phyloP scores from a whole-genome alignment of 805 yeast genomes.

The Ogataea thermomethanolica region DNA sequence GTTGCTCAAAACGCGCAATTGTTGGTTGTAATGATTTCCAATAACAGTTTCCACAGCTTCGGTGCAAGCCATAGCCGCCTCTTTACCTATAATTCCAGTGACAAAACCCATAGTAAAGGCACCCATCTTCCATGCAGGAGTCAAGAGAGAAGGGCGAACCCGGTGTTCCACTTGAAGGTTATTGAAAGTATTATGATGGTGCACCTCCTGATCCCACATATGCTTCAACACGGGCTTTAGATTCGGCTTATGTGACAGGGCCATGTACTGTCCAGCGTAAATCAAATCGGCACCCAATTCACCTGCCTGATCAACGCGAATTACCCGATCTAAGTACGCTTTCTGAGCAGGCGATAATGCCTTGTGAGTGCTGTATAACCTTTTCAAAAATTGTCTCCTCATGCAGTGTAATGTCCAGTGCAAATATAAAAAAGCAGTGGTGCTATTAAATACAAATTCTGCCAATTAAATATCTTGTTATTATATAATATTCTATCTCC shows the following conservation, averaged over 20 bases:
- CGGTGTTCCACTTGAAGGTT: conserved; percentile 67
- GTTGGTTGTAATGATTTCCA: conserved; percentile 93
- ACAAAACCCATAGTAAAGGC: conserved; percentile 83
- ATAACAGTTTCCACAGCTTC: conserved; percentile 98
- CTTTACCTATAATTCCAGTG: conserved; percentile 84
- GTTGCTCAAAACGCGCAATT: conserved; percentile 70
- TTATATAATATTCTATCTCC: conserved; percentile 1
- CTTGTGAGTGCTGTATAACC: conserved; percentile 22
- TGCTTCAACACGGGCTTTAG: conserved; percentile 78
- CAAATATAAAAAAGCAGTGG: not conserved
- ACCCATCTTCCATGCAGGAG: conserved; percentile 92
- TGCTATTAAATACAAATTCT: not conserved
- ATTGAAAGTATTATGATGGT: conserved; percentile 85
- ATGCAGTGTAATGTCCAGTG: not conserved
- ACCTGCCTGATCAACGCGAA: conserved; percentile 97
- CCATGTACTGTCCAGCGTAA: conserved; percentile 84
- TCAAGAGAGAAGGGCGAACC: conserved; percentile 85
- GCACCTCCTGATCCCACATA: conserved; percentile 98
- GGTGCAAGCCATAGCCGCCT: conserved; percentile 99
- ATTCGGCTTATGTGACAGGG: conserved; percentile 67
- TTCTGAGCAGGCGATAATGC: conserved; percentile 48
- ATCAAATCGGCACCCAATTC: conserved; percentile 94
- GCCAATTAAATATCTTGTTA: not conserved
- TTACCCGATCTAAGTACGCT: conserved; percentile 67
- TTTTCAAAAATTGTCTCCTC: conserved; percentile 2